Evolutionary conservation across 352 stramenopile species (phyloP), one percentile per base, ranked within the genome.

Genomic region (Thalassiosira hispida): DNA sequence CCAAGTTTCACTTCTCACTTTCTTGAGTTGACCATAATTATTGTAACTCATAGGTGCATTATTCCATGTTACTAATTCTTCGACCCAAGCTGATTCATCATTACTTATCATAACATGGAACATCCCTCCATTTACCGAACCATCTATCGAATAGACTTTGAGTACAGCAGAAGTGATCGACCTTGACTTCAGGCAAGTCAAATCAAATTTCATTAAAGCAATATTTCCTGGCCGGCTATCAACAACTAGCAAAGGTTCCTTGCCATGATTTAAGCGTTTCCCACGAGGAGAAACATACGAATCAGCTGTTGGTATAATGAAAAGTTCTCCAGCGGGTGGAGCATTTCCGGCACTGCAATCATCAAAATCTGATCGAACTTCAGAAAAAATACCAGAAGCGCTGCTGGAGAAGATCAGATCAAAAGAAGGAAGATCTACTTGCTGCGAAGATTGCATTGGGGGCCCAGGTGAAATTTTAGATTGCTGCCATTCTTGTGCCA

Each of bases 151-250:
- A 44, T 35, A 71, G 16, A 71, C 11, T 20, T 61, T 71, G 22
- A 71, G 22, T n/a, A 71, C 47, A 46, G 62, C 62, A 22, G 62
- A 71, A 29, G 62, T 61, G 11, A 71, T 60, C 23, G n/a, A 40
- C 27, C 40, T 20, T 20, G 38, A 42, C 18, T 60, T n/a, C 9
- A 71, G 5, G 22, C 62, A 71, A 23, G 38, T 20, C n/a, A 71
- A 23, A 20, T 71, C 62, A 46, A 71, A 71, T 27, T 60, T 71
- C 14, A 71, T 61, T 25, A 71, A 20, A 8, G 42, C 62, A 25
- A 27, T 47, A 16, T 55, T 71, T 5, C 31, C 62, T 53, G 59
- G 16, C 8, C 61, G 12, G 2, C 62, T 42, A 59, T 71, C 62
- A 46, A 71, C 62, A 46, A 40, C 9, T 16, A 71, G 8, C 9